phyloP scores from a whole-genome alignment of 2,329 filamentous ascomycete genomes.

The Alternaria gaisen region DNA sequence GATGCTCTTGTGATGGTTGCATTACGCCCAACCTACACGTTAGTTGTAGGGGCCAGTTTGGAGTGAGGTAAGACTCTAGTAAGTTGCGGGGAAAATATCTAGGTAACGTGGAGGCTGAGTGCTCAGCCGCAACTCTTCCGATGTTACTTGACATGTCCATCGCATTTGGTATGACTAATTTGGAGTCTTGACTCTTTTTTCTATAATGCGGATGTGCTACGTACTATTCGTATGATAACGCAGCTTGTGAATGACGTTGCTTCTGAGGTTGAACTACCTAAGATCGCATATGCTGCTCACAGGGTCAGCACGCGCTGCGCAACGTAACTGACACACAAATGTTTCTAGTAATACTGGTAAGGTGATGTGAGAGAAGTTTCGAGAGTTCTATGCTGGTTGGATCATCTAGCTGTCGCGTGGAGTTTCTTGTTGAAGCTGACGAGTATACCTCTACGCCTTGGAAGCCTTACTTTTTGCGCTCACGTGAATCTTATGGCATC shows the following conservation, averaged over 20 bases:
- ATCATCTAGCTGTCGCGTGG: not conserved
- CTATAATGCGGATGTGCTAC: not conserved
- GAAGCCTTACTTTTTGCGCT: not conserved
- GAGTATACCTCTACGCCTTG: not conserved
- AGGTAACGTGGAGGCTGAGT: not conserved
- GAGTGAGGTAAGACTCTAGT: not conserved
- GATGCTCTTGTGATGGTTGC: not conserved
- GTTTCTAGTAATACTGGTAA: not conserved
- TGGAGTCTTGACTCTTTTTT: not conserved
- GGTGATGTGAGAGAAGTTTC: not conserved
- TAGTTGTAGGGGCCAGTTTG: not conserved
- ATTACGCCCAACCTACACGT: not conserved
- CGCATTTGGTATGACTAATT: not conserved
- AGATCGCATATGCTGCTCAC: not conserved
- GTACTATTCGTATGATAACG: not conserved
- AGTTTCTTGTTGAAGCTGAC: not conserved
- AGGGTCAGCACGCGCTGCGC: not conserved
- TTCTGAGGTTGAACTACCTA: not conserved
- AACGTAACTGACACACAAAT: not conserved
- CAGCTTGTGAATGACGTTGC: not conserved
- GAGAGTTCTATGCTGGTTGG: not conserved
- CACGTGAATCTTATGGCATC: not conserved
- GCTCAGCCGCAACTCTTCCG: not conserved
- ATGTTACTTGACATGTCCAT: not conserved
- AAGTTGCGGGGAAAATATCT: conserved; percentile 1